phyloP scores from a whole-genome alignment of 1,284 basidiomycete genomes.

The Moesziomyces aphidis region DNA sequence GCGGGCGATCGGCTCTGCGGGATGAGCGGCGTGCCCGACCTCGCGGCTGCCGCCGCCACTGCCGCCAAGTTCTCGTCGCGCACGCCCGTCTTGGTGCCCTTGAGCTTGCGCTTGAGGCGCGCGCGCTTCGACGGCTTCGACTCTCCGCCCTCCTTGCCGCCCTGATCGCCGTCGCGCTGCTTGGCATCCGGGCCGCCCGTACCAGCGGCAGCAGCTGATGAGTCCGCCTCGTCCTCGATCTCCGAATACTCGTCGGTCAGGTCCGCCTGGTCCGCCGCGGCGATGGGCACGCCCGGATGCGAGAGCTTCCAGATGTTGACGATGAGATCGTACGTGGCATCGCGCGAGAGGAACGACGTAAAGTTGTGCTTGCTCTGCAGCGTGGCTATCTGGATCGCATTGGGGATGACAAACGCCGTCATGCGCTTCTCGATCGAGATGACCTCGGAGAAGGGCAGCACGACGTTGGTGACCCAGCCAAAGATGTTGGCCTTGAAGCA shows the following conservation, averaged over 20 bases:
- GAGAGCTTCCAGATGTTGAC: constrained; percentile 94
- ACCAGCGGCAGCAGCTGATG: constrained; percentile 7
- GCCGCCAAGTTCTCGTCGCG: constrained; percentile 44
- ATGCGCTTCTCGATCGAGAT: constrained; percentile 93
- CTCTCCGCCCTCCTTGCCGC: constrained; percentile 21
- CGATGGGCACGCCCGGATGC: constrained; percentile 77
- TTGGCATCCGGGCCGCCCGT: constrained; percentile 30
- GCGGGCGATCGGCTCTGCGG: constrained; percentile 34
- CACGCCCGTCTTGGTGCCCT: constrained; percentile 48
- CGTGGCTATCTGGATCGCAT: constrained; percentile 92
- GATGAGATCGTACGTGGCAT: constrained; percentile 95
- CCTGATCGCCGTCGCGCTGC: constrained; percentile 15
- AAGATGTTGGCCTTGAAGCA: constrained; percentile 99
- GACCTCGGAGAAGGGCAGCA: constrained; percentile 91
- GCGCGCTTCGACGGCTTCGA: constrained; percentile 54
- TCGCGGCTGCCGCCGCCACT: constrained; percentile 37
- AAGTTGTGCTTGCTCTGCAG: constrained; percentile 84
- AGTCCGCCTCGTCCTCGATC: constrained; percentile 45
- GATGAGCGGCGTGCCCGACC: constrained; percentile 42
- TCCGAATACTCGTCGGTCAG: constrained; percentile 51
- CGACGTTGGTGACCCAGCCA: constrained; percentile 95
- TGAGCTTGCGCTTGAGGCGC: constrained; percentile 54
- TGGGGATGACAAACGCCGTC: constrained; percentile 98
- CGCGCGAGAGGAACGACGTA: constrained; percentile 93
- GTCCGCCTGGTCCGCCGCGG: constrained; percentile 65